Percentiles rank a stretch among this genome's conserved stretches.
Conservation (phyloP, 2,329 filamentous ascomycete genomes). For the Emmonsia crescens region DNA sequence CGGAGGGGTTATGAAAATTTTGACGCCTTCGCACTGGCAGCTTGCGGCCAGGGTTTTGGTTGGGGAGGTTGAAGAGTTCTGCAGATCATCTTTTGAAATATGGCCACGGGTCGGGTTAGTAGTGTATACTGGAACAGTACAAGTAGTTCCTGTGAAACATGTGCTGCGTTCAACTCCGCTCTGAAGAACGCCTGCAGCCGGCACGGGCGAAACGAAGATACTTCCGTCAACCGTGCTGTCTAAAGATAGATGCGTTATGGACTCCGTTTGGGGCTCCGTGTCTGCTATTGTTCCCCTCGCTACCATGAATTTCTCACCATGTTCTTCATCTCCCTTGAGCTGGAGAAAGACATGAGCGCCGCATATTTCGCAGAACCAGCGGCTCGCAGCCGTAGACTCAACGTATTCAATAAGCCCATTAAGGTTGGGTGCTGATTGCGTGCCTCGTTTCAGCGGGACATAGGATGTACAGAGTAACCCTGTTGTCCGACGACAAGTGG, state of each 20-base stretch:
- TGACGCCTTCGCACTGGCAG: slow-evolving; percentile 47
- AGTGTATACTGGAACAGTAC: background rate
- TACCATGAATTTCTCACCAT: slow-evolving; percentile 20
- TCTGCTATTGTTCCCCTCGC: slow-evolving; percentile 24
- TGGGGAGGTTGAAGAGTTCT: background rate
- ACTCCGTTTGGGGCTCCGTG: slow-evolving; percentile 13
- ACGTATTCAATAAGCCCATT: slow-evolving; percentile 33
- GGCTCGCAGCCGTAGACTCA: slow-evolving; percentile 32
- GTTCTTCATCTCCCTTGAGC: slow-evolving; percentile 6
- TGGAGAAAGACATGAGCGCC: slow-evolving; percentile 35
- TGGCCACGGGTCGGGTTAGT: background rate
- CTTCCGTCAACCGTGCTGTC: slow-evolving; percentile 23
- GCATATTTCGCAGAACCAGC: slow-evolving; percentile 43
- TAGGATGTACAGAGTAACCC: slow-evolving; percentile 40
- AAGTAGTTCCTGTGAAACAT: background rate
- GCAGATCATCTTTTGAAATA: background rate
- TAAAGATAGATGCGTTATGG: slow-evolving; percentile 21
- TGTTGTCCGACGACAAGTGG: slow-evolving; percentile 38
- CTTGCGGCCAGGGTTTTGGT: slow-evolving; percentile 19
- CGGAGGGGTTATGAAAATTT: slow-evolving; percentile 49
- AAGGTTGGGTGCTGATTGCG: slow-evolving; percentile 21
- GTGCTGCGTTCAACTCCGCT: background rate
- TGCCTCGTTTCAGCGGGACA: slow-evolving; percentile 26
- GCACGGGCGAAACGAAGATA: background rate
- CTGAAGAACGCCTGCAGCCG: slow-evolving; percentile 5